Evolutionary conservation across 2,329 filamentous ascomycete species (phyloP).

Genomic region (Colletotrichum limetticola): DNA sequence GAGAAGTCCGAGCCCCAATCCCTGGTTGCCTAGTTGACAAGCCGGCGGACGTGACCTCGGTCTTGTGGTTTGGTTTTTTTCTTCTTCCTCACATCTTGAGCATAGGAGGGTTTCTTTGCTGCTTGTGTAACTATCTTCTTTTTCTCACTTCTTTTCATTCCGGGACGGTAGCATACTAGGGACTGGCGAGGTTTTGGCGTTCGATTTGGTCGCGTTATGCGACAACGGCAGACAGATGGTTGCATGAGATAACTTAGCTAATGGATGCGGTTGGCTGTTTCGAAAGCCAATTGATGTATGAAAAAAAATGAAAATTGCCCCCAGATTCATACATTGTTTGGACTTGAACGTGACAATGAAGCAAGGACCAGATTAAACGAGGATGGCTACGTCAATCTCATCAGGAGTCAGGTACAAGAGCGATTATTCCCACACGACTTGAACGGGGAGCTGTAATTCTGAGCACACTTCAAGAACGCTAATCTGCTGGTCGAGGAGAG

Average conservation of each 20-base stretch:
- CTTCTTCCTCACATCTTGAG: neutral
- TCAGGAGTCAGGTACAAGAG: too few species aligned
- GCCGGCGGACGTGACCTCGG: neutral
- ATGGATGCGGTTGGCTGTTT: slow-evolving; percentile 9
- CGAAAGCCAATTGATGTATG: slow-evolving; percentile 18
- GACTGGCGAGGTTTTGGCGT: slow-evolving; percentile 27
- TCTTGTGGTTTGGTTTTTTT: slow-evolving; percentile 19
- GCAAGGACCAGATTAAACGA: neutral
- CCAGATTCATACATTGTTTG: neutral
- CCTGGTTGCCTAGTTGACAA: slow-evolving; percentile 27
- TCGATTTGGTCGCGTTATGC: slow-evolving; percentile 16
- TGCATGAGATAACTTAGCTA: slow-evolving; percentile 10
- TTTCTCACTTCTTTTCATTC: slow-evolving; percentile 17
- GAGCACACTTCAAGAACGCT: too few species aligned
- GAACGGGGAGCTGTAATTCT: too few species aligned
- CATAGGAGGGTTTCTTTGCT: neutral
- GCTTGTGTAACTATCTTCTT: slow-evolving; percentile 26
- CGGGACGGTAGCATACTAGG: slow-evolving; percentile 22
- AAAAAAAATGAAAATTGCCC: neutral
- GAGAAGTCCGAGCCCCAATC: slow-evolving; percentile 55
- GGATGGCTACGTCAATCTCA: too few species aligned
- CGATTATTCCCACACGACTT: too few species aligned
- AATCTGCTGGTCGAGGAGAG: too few species aligned
- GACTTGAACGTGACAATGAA: neutral
- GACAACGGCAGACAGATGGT: slow-evolving; percentile 6